A percentile compares a stretch with the other conserved stretches of the same genome.
Conservation (phyloP, 2,329 filamentous ascomycete genomes). For the Blastomyces parvus region DNA sequence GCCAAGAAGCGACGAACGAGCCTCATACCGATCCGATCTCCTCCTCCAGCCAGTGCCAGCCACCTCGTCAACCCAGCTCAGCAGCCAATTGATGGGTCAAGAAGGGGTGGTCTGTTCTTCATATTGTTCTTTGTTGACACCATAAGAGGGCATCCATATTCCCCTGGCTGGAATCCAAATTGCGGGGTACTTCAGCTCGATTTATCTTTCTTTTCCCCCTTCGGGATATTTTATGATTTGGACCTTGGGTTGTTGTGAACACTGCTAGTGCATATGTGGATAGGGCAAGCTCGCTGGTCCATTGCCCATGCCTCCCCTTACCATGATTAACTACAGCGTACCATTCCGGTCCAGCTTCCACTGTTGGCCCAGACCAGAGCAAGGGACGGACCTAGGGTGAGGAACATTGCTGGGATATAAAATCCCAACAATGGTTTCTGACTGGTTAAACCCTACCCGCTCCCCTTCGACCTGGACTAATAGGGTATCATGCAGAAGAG, state of each 20-base stretch:
- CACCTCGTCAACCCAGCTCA: not conserved
- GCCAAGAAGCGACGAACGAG: not conserved
- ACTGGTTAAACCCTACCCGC: not conserved
- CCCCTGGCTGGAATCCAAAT: not conserved
- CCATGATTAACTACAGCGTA: not conserved
- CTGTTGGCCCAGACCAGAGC: not conserved
- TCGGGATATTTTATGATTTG: not conserved
- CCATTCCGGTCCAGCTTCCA: not conserved
- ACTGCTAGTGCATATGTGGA: not conserved
- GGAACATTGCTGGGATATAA: not conserved
- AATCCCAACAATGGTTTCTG: not conserved
- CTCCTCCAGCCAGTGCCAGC: too few species aligned
- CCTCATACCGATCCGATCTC: not conserved
- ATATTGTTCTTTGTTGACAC: not conserved
- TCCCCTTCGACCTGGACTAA: not conserved
- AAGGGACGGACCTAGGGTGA: not conserved
- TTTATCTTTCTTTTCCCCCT: not conserved
- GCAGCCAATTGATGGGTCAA: not conserved
- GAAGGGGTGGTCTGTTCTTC: not conserved
- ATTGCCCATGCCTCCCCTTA: not conserved
- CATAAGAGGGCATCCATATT: not conserved
- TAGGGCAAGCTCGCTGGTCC: not conserved
- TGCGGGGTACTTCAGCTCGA: not conserved
- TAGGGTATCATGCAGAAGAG: not conserved
- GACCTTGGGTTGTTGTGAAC: not conserved